Percentiles rank a stretch among this genome's conserved stretches.
phyloP scores from a whole-genome alignment of 768 basidiomycete species.

The Tylopilus balloui region DNA sequence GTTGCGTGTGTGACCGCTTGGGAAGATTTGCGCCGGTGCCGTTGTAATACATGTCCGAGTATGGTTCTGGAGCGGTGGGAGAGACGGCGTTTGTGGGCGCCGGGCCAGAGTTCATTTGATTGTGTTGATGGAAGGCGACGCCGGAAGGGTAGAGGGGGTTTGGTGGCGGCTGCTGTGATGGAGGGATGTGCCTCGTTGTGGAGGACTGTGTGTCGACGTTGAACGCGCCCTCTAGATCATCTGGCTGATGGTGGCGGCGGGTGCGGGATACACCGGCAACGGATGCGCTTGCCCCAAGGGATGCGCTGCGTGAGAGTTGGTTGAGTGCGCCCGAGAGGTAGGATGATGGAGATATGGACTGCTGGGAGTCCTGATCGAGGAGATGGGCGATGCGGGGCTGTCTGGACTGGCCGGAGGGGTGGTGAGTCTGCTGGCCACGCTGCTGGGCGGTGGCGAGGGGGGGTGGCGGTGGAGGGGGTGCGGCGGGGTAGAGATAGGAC shows the following conservation, averaged over 20 bases:
- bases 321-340: conserved; percentile 50
- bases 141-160: conserved; percentile 55
- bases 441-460: conserved; percentile 27
- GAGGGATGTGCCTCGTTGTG: conserved; percentile 20
- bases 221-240: conserved; percentile 59
- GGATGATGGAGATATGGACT: conserved; percentile 34
- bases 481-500: conserved; percentile 48
- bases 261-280: conserved; percentile 40
- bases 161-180: conserved; percentile 33
- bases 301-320: conserved; percentile 64
- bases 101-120: conserved; percentile 28
- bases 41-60: conserved; percentile 61
- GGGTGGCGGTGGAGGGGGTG: conserved; percentile 50
- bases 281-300: conserved; percentile 48
- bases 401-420: conserved; percentile 33
- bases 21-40: conserved; percentile 44
- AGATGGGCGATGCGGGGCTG: conserved; percentile 65
- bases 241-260: conserved; percentile 64
- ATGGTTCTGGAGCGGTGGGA: conserved; percentile 41
- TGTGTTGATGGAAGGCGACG: conserved; percentile 52
- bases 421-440: conserved; percentile 42
- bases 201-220: conserved; percentile 31
- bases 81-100: conserved; percentile 35
- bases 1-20: conserved; percentile 53
- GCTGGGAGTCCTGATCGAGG: conserved; percentile 58